phyloP scores from a whole-genome alignment of 306 rosid species.

The Cucurbita argyrosperma region DNA sequence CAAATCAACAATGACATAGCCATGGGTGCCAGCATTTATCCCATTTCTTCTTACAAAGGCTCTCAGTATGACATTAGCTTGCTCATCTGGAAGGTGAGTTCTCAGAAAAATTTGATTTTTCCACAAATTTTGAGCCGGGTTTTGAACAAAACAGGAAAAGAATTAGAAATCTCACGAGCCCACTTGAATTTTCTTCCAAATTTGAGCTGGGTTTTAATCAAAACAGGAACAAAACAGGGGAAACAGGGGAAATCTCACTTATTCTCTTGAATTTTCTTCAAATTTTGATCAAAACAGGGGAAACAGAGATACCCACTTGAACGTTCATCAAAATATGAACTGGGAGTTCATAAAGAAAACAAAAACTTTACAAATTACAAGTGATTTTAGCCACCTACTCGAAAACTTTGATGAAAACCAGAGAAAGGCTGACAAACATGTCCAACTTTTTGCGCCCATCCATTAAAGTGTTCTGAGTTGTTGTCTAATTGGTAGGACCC shows the following conservation, averaged over 20 bases:
- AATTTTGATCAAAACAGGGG: neutral
- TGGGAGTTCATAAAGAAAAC: neutral
- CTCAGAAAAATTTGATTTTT: neutral
- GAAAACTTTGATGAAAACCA: neutral
- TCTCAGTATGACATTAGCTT: constrained; percentile 78
- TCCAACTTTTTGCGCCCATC: neutral
- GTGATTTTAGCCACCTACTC: neutral
- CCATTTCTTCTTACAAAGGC: constrained; percentile 39
- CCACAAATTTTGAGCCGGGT: neutral
- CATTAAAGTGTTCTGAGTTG: neutral
- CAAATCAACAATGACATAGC: constrained; percentile 71
- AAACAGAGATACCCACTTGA: neutral
- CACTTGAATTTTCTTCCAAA: neutral
- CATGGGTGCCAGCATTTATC: constrained; percentile 93
- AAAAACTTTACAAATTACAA: neutral
- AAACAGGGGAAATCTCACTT: neutral
- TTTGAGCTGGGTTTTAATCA: neutral
- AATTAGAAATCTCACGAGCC: too few species aligned
- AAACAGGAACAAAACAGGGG: neutral
- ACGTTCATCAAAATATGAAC: neutral
- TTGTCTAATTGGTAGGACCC: constrained; percentile 46
- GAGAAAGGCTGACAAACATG: constrained; percentile 1
- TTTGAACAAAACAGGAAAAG: neutral
- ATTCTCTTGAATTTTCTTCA: neutral
- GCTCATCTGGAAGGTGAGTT: constrained; percentile 84